Percentiles rank a stretch among this genome's conserved stretches.
Conservation (phyloP, 1,284 basidiomycete species). For the Microbotryum silenes-acaulis region DNA sequence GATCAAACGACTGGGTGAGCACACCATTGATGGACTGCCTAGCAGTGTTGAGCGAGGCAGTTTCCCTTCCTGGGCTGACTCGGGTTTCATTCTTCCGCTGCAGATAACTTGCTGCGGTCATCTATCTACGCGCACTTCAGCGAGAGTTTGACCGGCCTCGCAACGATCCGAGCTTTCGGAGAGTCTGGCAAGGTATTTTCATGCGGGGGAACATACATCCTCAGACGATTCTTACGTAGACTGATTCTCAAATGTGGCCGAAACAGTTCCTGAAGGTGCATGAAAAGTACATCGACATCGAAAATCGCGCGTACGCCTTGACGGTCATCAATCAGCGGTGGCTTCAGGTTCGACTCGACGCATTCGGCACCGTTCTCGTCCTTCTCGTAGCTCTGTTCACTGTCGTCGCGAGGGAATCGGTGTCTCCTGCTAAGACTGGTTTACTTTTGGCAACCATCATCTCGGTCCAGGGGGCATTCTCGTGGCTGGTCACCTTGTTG, state of each 20-base stretch:
- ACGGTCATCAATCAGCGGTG: slow-evolving; percentile 75
- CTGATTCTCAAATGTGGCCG: neutral
- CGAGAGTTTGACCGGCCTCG: slow-evolving; percentile 72
- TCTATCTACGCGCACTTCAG: slow-evolving; percentile 75
- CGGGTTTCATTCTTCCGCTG: too few relatives aligned
- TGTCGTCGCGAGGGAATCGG: slow-evolving; percentile 52
- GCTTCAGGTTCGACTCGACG: slow-evolving; percentile 62
- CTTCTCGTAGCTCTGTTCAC: slow-evolving; percentile 70
- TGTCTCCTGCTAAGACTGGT: slow-evolving; percentile 66
- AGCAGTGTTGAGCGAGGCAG: too few relatives aligned
- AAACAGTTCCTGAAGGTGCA: slow-evolving; percentile 65
- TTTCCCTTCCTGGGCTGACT: too few relatives aligned
- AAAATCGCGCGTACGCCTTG: slow-evolving; percentile 85
- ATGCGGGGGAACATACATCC: too few relatives aligned
- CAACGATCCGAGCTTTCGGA: slow-evolving; percentile 73
- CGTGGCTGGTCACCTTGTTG: slow-evolving; percentile 69
- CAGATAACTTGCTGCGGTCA: slow-evolving; percentile 59
- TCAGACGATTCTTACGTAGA: slow-evolving; percentile 16
- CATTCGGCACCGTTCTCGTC: slow-evolving; percentile 67
- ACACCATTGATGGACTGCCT: too few relatives aligned
- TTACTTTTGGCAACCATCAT: slow-evolving; percentile 54
- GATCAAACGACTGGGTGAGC: slow-evolving; percentile 52
- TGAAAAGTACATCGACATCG: slow-evolving; percentile 67
- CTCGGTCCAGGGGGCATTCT: slow-evolving; percentile 55
- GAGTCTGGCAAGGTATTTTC: slow-evolving; percentile 34